Base-by-base conservation (phyloP, 345 rosid species). In the Hirschfeldia incana region DNA sequence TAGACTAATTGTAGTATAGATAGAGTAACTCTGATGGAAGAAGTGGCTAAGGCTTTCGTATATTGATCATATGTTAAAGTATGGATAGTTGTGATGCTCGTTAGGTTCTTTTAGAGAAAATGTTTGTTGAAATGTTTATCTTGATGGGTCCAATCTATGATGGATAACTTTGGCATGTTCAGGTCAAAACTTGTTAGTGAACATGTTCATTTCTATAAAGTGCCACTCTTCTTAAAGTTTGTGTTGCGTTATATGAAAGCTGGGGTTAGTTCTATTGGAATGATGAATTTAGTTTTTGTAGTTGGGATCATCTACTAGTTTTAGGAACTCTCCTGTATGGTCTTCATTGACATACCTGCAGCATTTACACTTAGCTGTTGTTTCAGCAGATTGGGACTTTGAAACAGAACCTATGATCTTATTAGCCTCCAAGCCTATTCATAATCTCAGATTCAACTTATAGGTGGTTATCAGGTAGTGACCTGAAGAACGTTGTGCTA, bases 401-500 rank as follows among this genome's bases (percentile, higher is more conserved):
- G 12, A 28, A 9, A 62, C 53, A 28, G 62, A 51, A 53, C 32
- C 2, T 0, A 51, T 74, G 67, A 63, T 62, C 13, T 36, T 61
- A 27, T 49, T 65, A 61, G 49, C 68, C 5, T 69, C 58, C 15
- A 34, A 4, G n/a, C 57, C 36, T 34, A 3, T 69, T 15, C 12
- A 30, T 74, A 75, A 80, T 55, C 65, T 62, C 67, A 11, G 30
- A 66, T 82, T 80, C 77, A 79, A 70, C 71, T 49, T 81, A 15
- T 83, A 94, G 98, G 84, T 89, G 94, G 96, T 80, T 94, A 78
- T 89, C 96, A 21, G 91, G 96, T 37, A 85, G 85, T 15, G 87
- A 89, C 76, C 77, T 94, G 83, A 89, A 90, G 83, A 87, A 70
- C 67, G 75, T 90, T 66, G 94, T 85, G 17, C 77, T 84, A 17